phyloP scores from a whole-genome alignment of 441 rosid genomes.

The Erodium trifolium region DNA sequence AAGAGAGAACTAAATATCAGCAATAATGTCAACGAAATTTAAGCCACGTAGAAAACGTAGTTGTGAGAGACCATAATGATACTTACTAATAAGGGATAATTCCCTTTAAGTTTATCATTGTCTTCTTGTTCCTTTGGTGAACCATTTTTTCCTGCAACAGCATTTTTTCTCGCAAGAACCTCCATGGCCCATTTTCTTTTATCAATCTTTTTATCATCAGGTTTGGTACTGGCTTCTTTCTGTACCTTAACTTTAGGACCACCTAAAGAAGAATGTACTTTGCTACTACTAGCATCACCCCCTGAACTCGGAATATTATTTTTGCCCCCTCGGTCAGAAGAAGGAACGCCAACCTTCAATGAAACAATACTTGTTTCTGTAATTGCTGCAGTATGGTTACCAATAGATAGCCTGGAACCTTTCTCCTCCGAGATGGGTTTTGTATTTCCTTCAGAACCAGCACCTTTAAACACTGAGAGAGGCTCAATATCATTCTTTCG shows the following conservation, averaged over 20 bases:
- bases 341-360: conserved; percentile 31
- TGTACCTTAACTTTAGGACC: conserved; percentile 27
- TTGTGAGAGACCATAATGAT: not conserved
- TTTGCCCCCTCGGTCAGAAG: conserved; percentile 33
- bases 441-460: conserved; percentile 36
- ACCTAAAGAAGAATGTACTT: conserved; percentile 28
- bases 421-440: conserved; percentile 27
- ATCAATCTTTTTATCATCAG: conserved; percentile 63
- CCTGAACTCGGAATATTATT: conserved; percentile 38
- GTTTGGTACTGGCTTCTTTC: conserved; percentile 34
- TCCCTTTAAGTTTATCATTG: conserved; percentile 55
- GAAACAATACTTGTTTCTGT: conserved; percentile 31
- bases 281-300: conserved; percentile 28
- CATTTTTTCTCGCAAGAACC: conserved; percentile 90
- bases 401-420: conserved; percentile 28
- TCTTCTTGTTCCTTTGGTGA: conserved; percentile 49
- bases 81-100: conserved; percentile 77
- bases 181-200: conserved; percentile 93
- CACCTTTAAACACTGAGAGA: conserved; percentile 41
- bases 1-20: conserved; percentile 16
- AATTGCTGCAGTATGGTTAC: conserved; percentile 25
- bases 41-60: conserved; percentile 5
- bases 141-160: conserved; percentile 44
- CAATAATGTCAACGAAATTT: conserved; percentile 15
- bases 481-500: conserved; percentile 82